Evolutionary conservation across 257 asterid genomes (phyloP), one percentile per base, ranked within the genome.

Genomic region (Petunia secreta): DNA sequence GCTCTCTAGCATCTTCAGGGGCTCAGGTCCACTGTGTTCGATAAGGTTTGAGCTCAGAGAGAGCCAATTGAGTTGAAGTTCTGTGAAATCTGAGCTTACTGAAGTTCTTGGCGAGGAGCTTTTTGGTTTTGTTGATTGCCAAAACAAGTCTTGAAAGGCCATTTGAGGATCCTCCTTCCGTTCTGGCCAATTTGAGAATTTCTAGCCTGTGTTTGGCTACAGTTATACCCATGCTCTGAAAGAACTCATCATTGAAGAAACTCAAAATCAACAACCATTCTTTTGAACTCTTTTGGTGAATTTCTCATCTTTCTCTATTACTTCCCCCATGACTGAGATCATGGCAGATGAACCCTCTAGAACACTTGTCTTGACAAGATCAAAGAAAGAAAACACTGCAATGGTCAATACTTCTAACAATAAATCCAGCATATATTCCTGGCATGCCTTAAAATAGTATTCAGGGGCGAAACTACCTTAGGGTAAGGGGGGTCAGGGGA

Each of bases 231-330:
- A 91, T 71, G 85, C 97, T 93, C 71, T 87, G 92, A 3, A 93
- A 94, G 76, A 93, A 91, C 53, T 93, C 98, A 80, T 93, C 95
- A 85, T 88, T 86, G 90, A 93, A 93, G 91, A 89, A 77, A 68
- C 84, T n/a, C 44, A 91, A 15, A 63, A 85, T 63, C 50, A 88
- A 88, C 0, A 91, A 87, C 15, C 89, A 3, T 14, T 87, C 90
- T 50, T 89, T 65, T 66, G 87, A 63, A 82, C 41, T 71, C 86
- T 9, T 83, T 83, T 13, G 92, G 44, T 2, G 89, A 86, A 36
- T 80, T 69, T 76, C 53, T 87, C 34, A 75, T 66, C 76, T 75
- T 25, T 86, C 62, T 87, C 93, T 80, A 87, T 25, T 75, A 92
- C 39, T 53, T 82, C 92, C 2, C 83, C 77, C 1, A 80, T 6